Percentiles rank a stretch among this genome's conserved stretches.
Conservation (phyloP, 371 early-diverging fungal genomes). For the Mucor indicus region DNA sequence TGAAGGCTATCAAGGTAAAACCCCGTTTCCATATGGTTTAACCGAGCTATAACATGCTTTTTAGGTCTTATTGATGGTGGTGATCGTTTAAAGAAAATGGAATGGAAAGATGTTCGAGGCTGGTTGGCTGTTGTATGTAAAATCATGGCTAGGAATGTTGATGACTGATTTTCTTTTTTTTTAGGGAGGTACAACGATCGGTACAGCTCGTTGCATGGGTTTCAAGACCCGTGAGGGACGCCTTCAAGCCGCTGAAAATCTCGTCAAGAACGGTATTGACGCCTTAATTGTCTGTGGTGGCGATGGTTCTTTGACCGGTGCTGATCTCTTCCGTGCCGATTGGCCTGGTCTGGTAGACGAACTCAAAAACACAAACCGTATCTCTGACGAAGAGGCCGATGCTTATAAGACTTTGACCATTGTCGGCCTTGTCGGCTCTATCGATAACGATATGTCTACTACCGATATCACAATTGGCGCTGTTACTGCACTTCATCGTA, state of each 20-base stretch:
- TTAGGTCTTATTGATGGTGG: too few species aligned
- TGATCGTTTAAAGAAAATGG: slow-evolving; percentile 47
- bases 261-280: slow-evolving; percentile 92
- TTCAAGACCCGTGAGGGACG: slow-evolving; percentile 92
- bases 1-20: slow-evolving; percentile 94
- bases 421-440: slow-evolving; percentile 95
- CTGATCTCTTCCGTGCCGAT: slow-evolving; percentile 89
- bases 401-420: slow-evolving; percentile 75
- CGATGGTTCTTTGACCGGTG: slow-evolving; percentile 98
- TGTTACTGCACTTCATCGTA: slow-evolving; percentile 95
- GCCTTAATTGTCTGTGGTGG: slow-evolving; percentile 98
- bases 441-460: slow-evolving; percentile 97
- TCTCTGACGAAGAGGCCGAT: slow-evolving; percentile 60
- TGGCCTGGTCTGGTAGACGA: slow-evolving; percentile 85
- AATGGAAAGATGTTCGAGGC: slow-evolving; percentile 91
- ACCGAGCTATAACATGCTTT: too few species aligned
- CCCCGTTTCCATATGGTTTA: background rate
- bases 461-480: slow-evolving; percentile 98
- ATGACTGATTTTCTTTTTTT: background rate
- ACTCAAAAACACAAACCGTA: slow-evolving; percentile 55
- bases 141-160: slow-evolving; percentile 32
- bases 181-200: slow-evolving; percentile 96
- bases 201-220: slow-evolving; percentile 89
- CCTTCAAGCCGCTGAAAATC: slow-evolving; percentile 81
- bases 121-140: slow-evolving; percentile 67